Evolutionary conservation across 805 yeast genomes (phyloP).

Genomic region (Ogataea thermomethanolica): DNA sequence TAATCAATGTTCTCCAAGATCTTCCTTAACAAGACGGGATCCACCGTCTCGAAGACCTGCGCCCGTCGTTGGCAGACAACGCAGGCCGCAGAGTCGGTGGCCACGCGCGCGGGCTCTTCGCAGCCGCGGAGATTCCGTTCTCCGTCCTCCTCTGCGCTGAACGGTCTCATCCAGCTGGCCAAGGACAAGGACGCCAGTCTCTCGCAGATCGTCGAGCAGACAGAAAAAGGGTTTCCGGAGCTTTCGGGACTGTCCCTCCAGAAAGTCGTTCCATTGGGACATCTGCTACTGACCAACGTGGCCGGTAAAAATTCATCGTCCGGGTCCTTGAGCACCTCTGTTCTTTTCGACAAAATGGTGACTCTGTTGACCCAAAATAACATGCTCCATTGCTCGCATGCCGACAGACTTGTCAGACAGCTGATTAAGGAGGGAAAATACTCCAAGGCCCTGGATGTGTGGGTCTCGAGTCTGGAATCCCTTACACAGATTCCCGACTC

Average conservation of each 20-base stretch:
- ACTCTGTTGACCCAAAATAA: constrained; percentile 16
- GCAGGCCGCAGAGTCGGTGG: background rate
- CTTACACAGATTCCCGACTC: constrained; percentile 20
- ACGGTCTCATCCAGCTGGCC: background rate
- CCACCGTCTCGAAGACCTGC: background rate
- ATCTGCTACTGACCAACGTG: constrained; percentile 7
- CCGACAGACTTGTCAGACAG: constrained; percentile 22
- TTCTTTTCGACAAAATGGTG: constrained; percentile 22
- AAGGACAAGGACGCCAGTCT: constrained; percentile 1
- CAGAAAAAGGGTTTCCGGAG: constrained; percentile 1
- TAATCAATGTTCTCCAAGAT: background rate
- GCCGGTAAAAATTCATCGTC: no score
- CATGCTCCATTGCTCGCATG: constrained; percentile 28
- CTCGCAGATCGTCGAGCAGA: background rate
- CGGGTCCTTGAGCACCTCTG: constrained; percentile 14
- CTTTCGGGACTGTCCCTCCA: background rate
- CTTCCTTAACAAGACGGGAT: background rate
- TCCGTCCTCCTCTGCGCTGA: no score
- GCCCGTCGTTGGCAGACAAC: constrained; percentile 4
- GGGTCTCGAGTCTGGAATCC: constrained; percentile 29
- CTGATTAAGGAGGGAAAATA: constrained; percentile 24
- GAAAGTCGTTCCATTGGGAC: constrained; percentile 5
- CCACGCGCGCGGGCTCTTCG: background rate
- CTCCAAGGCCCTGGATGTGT: constrained; percentile 27
- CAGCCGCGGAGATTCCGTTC: no score